phyloP scores from a whole-genome alignment of 768 basidiomycete species.

The Arthromyces matolae region DNA sequence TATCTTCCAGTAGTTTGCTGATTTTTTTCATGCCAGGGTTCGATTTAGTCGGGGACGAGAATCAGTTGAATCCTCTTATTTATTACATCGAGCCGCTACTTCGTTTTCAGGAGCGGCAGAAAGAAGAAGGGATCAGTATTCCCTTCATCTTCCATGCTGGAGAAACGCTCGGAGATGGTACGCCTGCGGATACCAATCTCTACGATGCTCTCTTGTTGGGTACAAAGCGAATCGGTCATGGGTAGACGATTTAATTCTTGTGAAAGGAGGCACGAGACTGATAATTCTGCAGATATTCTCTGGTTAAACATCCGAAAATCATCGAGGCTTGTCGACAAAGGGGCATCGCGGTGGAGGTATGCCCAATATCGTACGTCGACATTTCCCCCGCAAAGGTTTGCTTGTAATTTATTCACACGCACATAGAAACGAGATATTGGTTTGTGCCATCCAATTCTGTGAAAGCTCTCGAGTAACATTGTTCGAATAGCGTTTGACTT shows the following conservation, averaged over 20 bases:
- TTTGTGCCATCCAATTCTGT: constrained; percentile 18
- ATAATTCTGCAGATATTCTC: constrained; percentile 49
- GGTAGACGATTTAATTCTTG: constrained; percentile 35
- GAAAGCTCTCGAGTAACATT: not conserved
- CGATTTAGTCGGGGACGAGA: constrained; percentile 78
- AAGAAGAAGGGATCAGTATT: constrained; percentile 56
- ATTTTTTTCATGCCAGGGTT: constrained; percentile 45
- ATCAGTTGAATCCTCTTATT: constrained; percentile 52
- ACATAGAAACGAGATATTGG: constrained; percentile 69
- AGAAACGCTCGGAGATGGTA: constrained; percentile 77
- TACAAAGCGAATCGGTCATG: constrained; percentile 80
- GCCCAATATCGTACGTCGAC: constrained; percentile 70
- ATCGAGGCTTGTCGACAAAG: constrained; percentile 63
- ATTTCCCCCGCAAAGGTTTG: not conserved
- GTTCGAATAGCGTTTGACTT: constrained; percentile 54
- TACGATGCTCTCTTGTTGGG: constrained; percentile 78
- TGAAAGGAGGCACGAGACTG: not conserved
- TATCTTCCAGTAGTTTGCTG: not conserved
- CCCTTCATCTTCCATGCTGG: constrained; percentile 82
- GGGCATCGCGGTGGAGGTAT: constrained; percentile 67
- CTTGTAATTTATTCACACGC: not conserved
- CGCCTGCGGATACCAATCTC: constrained; percentile 63
- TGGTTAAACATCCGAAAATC: constrained; percentile 74
- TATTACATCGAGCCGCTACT: constrained; percentile 61
- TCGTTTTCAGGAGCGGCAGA: constrained; percentile 52